These are phyloP conservation scores for Ophiostoma perfectum DNA, from an alignment of 2,329 filamentous ascomycete genomes.

Conservation along the genomic window DNA sequence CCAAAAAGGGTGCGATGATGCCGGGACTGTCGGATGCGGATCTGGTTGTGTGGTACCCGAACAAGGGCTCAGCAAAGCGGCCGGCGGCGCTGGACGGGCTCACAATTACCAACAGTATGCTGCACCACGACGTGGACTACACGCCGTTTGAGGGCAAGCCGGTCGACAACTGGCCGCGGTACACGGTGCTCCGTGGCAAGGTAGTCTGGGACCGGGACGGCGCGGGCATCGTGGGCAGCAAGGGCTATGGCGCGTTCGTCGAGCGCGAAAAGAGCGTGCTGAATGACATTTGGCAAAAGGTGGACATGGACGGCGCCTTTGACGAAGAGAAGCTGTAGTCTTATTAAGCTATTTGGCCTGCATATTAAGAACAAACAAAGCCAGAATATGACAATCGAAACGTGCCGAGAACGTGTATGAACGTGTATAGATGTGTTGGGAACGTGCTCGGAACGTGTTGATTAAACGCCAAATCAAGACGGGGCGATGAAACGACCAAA, in stretches of 20 bases:
- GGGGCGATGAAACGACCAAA: background rate
- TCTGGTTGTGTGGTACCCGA: constrained; percentile 53
- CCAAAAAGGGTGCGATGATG: constrained; percentile 45
- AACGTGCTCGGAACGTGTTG: background rate
- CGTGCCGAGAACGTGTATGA: background rate
- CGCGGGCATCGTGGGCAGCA: constrained; percentile 45
- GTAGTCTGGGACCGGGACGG: constrained; percentile 53
- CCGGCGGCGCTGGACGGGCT: constrained; percentile 29
- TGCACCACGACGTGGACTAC: constrained; percentile 59
- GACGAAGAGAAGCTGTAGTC: constrained; percentile 26
- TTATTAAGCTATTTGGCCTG: background rate
- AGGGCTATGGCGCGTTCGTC: constrained; percentile 46
- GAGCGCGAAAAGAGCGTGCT: constrained; percentile 34
- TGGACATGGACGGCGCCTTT: constrained; percentile 24
- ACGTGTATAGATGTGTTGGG: background rate
- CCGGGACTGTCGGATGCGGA: constrained; percentile 52
- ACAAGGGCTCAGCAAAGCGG: background rate
- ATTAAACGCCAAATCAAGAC: background rate
- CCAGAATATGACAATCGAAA: background rate
- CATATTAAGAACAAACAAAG: background rate
- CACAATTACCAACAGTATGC: constrained; percentile 45
- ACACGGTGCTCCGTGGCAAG: constrained; percentile 53
- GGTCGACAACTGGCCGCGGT: constrained; percentile 57
- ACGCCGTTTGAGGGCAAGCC: constrained; percentile 55
- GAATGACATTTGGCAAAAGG: constrained; percentile 27